phyloP scores from a whole-genome alignment of 495 filamentous ascomycete species.

The Podospora anserina region DNA sequence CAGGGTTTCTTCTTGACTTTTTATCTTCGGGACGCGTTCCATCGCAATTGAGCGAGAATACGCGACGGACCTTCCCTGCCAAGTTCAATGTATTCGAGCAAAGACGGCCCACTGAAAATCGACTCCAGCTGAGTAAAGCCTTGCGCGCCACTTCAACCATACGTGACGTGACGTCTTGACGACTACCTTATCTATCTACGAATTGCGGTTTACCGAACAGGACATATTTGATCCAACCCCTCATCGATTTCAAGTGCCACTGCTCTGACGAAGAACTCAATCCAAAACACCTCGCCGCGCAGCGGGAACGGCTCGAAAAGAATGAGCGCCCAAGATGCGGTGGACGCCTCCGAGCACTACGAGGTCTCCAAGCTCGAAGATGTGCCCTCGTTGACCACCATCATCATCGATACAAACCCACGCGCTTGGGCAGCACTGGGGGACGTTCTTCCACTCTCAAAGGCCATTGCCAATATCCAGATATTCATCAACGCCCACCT shows the following conservation, averaged over 20 bases:
- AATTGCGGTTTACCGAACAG: too few relatives aligned
- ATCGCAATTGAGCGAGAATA: not conserved
- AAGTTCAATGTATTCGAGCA: not conserved
- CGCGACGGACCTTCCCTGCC: not conserved
- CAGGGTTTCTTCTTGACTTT: not conserved
- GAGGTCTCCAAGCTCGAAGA: conserved; percentile 60
- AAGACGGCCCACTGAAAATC: too few relatives aligned
- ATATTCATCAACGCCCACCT: conserved; percentile 97
- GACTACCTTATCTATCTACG: too few relatives aligned
- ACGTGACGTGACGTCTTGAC: too few relatives aligned
- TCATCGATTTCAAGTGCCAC: not conserved
- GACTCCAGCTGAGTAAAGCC: too few relatives aligned
- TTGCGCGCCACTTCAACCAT: too few relatives aligned
- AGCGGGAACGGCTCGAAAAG: conserved; percentile 12
- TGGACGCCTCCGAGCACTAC: conserved; percentile 87
- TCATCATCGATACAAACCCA: conserved; percentile 95
- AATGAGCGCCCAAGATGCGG: conserved; percentile 60
- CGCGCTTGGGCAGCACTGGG: conserved; percentile 83
- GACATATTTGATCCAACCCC: not conserved
- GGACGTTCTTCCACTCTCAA: conserved; percentile 73
- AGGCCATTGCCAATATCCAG: conserved; percentile 83
- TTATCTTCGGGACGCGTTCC: conserved; percentile 1
- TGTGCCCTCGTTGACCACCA: conserved; percentile 79
- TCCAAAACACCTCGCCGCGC: not conserved
- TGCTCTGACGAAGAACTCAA: not conserved